These are phyloP conservation scores for Phytophthora syringae DNA, from an alignment of 352 stramenopile genomes.

Conservation along the genomic window DNA sequence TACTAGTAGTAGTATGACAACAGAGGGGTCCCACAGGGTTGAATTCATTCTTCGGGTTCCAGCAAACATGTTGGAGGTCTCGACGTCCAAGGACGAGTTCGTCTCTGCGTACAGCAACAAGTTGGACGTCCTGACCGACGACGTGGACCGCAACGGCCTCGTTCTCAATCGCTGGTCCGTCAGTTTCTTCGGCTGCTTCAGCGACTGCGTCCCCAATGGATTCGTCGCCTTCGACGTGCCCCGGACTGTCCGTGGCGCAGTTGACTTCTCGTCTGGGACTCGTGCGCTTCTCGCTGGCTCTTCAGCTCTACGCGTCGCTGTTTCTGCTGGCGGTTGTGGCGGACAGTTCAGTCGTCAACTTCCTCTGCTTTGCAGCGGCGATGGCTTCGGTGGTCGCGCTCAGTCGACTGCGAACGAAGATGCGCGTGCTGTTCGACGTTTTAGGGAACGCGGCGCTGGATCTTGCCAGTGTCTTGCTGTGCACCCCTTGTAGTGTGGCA, in stretches of 20 bases:
- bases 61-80: slow-evolving; percentile 18
- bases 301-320: slow-evolving; percentile 40
- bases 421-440: slow-evolving; percentile 57
- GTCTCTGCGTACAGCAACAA: slow-evolving; percentile 27
- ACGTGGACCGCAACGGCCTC: slow-evolving; percentile 35
- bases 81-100: slow-evolving; percentile 28
- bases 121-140: slow-evolving; percentile 5
- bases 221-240: slow-evolving; percentile 44
- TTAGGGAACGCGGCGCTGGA: slow-evolving; percentile 42
- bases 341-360: slow-evolving; percentile 17
- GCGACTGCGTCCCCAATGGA: slow-evolving; percentile 41
- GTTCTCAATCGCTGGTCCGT: slow-evolving; percentile 27
- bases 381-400: slow-evolving; percentile 16
- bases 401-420: slow-evolving; percentile 39
- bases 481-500: slow-evolving; percentile 46
- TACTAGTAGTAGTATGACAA: too few species aligned
- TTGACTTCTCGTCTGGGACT: slow-evolving; percentile 45
- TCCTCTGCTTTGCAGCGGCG: slow-evolving; percentile 33
- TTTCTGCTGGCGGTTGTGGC: slow-evolving; percentile 35
- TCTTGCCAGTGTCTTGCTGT: slow-evolving; percentile 39
- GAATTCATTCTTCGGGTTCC: neutral
- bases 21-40: too few species aligned
- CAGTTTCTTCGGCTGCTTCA: slow-evolving; percentile 31
- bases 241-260: slow-evolving; percentile 42
- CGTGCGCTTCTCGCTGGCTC: slow-evolving; percentile 49